These are phyloP conservation scores for Neurospora terricola DNA, from an alignment of 495 filamentous ascomycete genomes.

Conservation along the genomic window DNA sequence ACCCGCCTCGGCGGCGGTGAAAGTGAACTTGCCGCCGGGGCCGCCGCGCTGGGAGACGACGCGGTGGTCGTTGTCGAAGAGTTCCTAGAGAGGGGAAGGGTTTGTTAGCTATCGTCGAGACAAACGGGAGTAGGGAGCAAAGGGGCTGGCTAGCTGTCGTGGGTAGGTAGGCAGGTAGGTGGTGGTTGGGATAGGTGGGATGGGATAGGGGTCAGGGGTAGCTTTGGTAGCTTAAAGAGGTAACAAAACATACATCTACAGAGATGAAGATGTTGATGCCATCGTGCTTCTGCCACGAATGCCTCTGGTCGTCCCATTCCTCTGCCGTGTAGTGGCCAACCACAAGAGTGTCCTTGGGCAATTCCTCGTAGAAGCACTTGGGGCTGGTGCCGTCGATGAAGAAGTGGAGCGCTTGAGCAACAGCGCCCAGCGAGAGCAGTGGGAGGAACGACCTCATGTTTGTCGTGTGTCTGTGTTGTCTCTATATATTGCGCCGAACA, in stretches of 20 bases:
- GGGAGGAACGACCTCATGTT: slow-evolving; percentile 43
- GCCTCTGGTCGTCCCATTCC: slow-evolving; percentile 58
- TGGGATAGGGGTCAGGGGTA: not conserved
- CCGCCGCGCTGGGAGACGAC: slow-evolving; percentile 78
- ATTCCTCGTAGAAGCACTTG: slow-evolving; percentile 96
- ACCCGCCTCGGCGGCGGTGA: slow-evolving; percentile 86
- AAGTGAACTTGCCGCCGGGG: slow-evolving; percentile 79
- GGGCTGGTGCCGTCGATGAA: slow-evolving; percentile 75
- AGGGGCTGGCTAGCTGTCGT: not conserved
- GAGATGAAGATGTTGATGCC: slow-evolving; percentile 77
- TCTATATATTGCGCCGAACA: not conserved
- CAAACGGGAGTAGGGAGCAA: not conserved
- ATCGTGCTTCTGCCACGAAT: slow-evolving; percentile 56
- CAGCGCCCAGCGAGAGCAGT: slow-evolving; percentile 37
- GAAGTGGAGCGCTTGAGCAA: slow-evolving; percentile 81
- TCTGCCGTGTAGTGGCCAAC: slow-evolving; percentile 84
- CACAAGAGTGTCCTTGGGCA: slow-evolving; percentile 91
- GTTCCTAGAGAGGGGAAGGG: slow-evolving; percentile 44
- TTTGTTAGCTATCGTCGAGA: not conserved
- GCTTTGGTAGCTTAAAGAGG: not conserved
- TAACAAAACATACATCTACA: slow-evolving; percentile 51
- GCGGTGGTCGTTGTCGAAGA: slow-evolving; percentile 97
- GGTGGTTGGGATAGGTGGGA: slow-evolving; percentile 1
- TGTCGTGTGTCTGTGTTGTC: not conserved
- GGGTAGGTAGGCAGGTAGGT: not conserved